Evolutionary conservation across 805 yeast genomes (phyloP).

Genomic region (Yamadazyma tumulicola): DNA sequence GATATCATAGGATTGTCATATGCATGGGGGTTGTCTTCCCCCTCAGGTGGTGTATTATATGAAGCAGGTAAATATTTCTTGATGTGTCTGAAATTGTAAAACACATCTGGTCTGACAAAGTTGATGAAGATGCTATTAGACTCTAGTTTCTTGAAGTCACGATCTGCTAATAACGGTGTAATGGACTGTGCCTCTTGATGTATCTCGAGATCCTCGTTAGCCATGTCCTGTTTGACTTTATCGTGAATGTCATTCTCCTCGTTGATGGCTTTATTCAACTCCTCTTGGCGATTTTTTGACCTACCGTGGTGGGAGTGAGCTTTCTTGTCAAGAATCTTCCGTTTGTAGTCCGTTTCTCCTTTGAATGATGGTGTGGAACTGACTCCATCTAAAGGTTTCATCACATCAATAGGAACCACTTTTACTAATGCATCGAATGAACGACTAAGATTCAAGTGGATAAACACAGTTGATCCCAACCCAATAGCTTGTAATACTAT

Average conservation of each 20-base stretch:
- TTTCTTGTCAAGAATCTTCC: conserved; percentile 23
- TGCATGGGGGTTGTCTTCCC: conserved; percentile 54
- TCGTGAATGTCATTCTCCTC: conserved; percentile 18
- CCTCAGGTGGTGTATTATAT: conserved; percentile 31
- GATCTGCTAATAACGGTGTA: conserved; percentile 70
- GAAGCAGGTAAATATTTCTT: conserved; percentile 32
- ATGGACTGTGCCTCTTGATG: conserved; percentile 12
- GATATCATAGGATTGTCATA: conserved; percentile 74
- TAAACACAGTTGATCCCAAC: conserved; percentile 60
- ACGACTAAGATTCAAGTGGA: conserved; percentile 57
- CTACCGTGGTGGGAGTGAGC: neutral
- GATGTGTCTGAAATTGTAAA: conserved; percentile 41
- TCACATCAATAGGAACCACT: conserved; percentile 64
- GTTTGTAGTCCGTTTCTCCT: conserved; percentile 31
- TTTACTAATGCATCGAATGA: conserved; percentile 64
- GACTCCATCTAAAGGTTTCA: conserved; percentile 74
- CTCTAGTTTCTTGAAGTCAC: conserved; percentile 40
- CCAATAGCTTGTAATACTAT: conserved; percentile 70
- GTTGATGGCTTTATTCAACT: conserved; percentile 8
- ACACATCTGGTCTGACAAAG: conserved; percentile 60
- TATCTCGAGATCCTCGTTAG: conserved; percentile 11
- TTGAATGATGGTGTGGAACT: conserved; percentile 57
- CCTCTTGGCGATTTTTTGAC: conserved; percentile 1
- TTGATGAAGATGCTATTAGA: conserved; percentile 43
- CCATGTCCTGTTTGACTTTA: conserved; percentile 19